Conservation (phyloP, 2,329 filamentous ascomycete genomes). For the Penicillium sp. region DNA sequence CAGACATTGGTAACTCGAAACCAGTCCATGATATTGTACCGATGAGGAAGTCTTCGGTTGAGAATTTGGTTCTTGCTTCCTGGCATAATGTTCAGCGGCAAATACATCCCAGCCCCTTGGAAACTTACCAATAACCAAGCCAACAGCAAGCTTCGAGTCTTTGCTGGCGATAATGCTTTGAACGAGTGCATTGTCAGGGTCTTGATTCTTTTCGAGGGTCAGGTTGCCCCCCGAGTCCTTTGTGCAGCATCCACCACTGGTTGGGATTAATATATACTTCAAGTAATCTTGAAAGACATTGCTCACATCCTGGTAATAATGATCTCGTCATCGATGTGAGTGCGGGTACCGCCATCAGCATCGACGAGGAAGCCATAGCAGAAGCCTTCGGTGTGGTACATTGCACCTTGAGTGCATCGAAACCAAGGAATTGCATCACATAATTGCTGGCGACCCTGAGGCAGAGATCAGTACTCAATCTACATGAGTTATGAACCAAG, state of each 20-base stretch:
- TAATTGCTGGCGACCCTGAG: slow-evolving; percentile 54
- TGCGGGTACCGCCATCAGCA: slow-evolving; percentile 52
- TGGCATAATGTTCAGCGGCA: slow-evolving; percentile 31
- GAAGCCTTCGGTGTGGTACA: slow-evolving; percentile 53
- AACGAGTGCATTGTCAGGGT: slow-evolving; percentile 45
- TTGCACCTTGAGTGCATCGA: slow-evolving; percentile 59
- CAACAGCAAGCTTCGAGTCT: slow-evolving; percentile 51
- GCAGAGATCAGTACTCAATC: not conserved
- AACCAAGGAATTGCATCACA: slow-evolving; percentile 66
- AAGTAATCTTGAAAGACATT: not conserved
- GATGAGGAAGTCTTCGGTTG: slow-evolving; percentile 53
- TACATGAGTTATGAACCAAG: not conserved
- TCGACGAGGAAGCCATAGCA: slow-evolving; percentile 61
- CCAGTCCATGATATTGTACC: slow-evolving; percentile 66
- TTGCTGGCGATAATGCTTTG: slow-evolving; percentile 50
- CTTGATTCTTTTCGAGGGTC: slow-evolving; percentile 50
- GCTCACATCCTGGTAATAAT: slow-evolving; percentile 63
- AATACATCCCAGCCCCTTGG: rapidly evolving
- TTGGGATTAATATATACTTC: slow-evolving; percentile 16
- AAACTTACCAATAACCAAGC: slow-evolving; percentile 54
- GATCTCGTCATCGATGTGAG: slow-evolving; percentile 60
- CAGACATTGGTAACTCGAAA: slow-evolving; percentile 69
- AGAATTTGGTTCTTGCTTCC: slow-evolving; percentile 54
- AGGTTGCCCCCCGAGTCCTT: slow-evolving; percentile 50
- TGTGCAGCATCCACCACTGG: slow-evolving; percentile 55